Evolutionary conservation across 768 basidiomycete genomes (phyloP).

Genomic region (Lentinus brumalis): DNA sequence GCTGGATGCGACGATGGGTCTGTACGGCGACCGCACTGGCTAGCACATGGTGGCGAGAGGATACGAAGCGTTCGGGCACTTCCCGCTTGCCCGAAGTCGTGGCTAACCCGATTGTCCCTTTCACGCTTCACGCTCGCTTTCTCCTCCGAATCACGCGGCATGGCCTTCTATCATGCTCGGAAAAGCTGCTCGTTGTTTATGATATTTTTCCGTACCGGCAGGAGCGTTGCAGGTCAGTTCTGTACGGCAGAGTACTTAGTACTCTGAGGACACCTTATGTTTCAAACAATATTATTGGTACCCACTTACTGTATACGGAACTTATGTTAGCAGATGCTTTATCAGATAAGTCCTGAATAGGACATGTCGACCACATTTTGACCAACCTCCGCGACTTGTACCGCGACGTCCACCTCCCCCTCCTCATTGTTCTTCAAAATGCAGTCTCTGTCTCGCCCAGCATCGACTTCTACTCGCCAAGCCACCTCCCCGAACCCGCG

Average conservation of each 20-base stretch:
- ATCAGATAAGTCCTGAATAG: not conserved
- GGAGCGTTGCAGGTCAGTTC: too few species aligned
- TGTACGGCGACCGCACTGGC: not conserved
- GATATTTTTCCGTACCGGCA: too few species aligned
- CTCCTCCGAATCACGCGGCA: too few species aligned
- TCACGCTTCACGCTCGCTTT: not conserved
- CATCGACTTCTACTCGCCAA: conserved; percentile 62
- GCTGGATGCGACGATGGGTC: too few species aligned
- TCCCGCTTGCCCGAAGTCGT: too few species aligned
- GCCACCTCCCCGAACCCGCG: conserved; percentile 57
- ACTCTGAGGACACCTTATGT: too few species aligned
- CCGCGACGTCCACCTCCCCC: not conserved
- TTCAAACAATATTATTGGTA: too few species aligned
- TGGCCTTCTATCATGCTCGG: not conserved
- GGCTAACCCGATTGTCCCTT: not conserved
- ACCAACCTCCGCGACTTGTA: not conserved
- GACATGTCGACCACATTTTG: not conserved
- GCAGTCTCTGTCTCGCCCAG: conserved; percentile 58
- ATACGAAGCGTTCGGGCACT: conserved; percentile 6
- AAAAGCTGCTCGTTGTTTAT: not conserved
- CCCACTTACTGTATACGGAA: too few species aligned
- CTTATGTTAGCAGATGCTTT: not conserved
- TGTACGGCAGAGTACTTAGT: too few species aligned
- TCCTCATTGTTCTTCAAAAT: conserved; percentile 38
- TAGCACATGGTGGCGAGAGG: conserved; percentile 18